Conservation (phyloP, 768 basidiomycete genomes). For the Mycena kentingensis region DNA sequence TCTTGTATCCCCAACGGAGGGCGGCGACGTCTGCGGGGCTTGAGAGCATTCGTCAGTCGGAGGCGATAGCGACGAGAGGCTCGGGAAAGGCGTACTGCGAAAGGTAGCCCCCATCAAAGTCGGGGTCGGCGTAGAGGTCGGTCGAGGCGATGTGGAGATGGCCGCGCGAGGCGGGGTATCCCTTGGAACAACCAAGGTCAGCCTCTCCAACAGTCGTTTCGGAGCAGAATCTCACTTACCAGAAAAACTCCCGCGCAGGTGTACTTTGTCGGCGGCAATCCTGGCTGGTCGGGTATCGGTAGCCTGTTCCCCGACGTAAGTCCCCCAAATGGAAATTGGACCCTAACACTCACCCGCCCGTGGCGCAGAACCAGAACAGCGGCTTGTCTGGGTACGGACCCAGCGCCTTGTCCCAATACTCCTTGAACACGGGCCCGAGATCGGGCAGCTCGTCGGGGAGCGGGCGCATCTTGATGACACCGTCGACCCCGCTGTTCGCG, state of each 20-base stretch:
- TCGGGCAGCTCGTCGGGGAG: slow-evolving; percentile 21
- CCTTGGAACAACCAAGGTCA: no score
- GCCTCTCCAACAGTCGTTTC: no score
- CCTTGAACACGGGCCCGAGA: slow-evolving; percentile 23
- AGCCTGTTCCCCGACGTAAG: no score
- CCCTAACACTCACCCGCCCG: slow-evolving; percentile 2
- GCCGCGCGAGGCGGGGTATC: slow-evolving; percentile 21
- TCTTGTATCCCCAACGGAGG: slow-evolving; percentile 31
- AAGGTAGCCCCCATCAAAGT: slow-evolving; percentile 21
- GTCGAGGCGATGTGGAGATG: slow-evolving; percentile 21
- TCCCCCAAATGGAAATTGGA: no score
- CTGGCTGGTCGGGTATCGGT: no score
- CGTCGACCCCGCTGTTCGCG: slow-evolving; percentile 17
- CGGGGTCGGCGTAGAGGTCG: slow-evolving; percentile 12
- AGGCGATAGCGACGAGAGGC: no score
- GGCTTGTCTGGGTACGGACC: slow-evolving; percentile 25
- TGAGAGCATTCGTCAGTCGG: no score
- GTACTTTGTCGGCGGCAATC: no score
- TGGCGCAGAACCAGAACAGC: slow-evolving; percentile 1
- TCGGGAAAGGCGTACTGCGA: slow-evolving; percentile 1
- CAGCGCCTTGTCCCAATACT: slow-evolving; percentile 25
- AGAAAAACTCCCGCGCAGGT: no score
- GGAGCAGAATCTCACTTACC: no score
- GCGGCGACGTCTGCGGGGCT: slow-evolving; percentile 31
- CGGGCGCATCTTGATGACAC: slow-evolving; percentile 28